These are phyloP conservation scores for Hydrangea macrophylla DNA, from an alignment of 148 eudicot genomes.

Conservation along the genomic window DNA sequence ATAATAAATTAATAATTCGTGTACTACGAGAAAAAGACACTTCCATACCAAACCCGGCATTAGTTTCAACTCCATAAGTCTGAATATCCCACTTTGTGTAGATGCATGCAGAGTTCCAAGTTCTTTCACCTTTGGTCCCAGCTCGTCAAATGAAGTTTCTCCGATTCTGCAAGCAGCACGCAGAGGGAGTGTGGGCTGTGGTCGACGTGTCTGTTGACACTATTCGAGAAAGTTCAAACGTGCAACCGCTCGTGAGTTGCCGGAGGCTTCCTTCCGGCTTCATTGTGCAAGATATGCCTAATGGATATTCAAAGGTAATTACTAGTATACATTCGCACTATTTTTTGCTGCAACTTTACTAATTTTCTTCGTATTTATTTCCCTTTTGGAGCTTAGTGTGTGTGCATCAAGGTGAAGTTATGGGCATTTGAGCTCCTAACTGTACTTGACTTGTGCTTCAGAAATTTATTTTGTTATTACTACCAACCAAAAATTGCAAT, in stretches of 20 bases:
- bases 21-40: no score
- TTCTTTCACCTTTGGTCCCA: conserved; percentile 66
- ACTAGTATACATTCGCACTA: no score
- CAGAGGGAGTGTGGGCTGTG: conserved; percentile 65
- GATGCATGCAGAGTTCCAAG: conserved; percentile 50
- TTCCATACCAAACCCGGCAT: no score
- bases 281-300: conserved; percentile 63
- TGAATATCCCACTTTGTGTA: no score
- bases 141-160: conserved; percentile 60
- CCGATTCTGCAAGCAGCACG: conserved; percentile 65
- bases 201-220: conserved; percentile 72
- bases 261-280: conserved; percentile 84
- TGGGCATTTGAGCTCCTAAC: conserved; percentile 12
- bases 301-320: conserved; percentile 71
- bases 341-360: no score
- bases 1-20: no score
- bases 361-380: no score
- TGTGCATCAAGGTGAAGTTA: conserved; percentile 23
- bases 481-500: neutral
- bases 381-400: no score
- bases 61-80: no score
- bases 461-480: conserved; percentile 11
- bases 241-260: conserved; percentile 30
- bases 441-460: conserved; percentile 11
- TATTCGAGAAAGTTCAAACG: conserved; percentile 32